A percentile compares a stretch with the other conserved stretches of the same genome.
These are phyloP conservation scores for Pseudogymnoascus sp. DNA, from an alignment of 2,329 filamentous ascomycete species.

Conservation along the genomic window DNA sequence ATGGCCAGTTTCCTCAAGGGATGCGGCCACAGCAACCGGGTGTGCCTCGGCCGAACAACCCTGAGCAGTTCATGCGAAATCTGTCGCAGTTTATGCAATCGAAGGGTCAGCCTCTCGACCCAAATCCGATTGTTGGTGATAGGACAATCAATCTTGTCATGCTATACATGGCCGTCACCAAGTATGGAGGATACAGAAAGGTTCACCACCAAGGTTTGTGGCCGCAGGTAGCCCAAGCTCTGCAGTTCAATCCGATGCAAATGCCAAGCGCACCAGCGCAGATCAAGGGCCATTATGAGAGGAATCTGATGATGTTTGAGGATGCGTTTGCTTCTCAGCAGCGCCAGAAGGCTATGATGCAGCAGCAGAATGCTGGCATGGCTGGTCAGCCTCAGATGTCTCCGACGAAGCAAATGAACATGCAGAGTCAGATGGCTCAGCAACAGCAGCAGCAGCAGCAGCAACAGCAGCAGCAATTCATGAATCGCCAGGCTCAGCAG, in stretches of 20 bases:
- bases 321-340: constrained; percentile 53
- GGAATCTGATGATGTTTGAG: constrained; percentile 71
- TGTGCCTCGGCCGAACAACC: constrained; percentile 38
- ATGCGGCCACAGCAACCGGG: constrained; percentile 44
- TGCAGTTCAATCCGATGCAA: constrained; percentile 55
- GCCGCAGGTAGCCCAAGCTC: constrained; percentile 58
- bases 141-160: constrained; percentile 66
- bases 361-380: constrained; percentile 19
- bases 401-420: constrained; percentile 33
- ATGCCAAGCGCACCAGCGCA: constrained; percentile 60
- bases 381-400: constrained; percentile 34
- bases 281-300: constrained; percentile 65
- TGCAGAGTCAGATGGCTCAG: constrained; percentile 40
- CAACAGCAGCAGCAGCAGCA: constrained; percentile 46
- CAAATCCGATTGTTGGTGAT: constrained; percentile 64
- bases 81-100: constrained; percentile 70
- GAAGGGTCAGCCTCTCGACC: constrained; percentile 64
- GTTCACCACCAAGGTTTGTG: constrained; percentile 65
- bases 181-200: constrained; percentile 67
- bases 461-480: constrained; percentile 41
- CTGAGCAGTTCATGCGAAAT: constrained; percentile 67
- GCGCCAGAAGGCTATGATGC: constrained; percentile 31
- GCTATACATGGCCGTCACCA: constrained; percentile 70
- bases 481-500: constrained; percentile 42
- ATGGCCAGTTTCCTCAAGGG: constrained; percentile 45